Percentiles rank a stretch among this genome's conserved stretches.
Conservation (phyloP, 345 rosid species). For the Toxicodendron radicans region DNA sequence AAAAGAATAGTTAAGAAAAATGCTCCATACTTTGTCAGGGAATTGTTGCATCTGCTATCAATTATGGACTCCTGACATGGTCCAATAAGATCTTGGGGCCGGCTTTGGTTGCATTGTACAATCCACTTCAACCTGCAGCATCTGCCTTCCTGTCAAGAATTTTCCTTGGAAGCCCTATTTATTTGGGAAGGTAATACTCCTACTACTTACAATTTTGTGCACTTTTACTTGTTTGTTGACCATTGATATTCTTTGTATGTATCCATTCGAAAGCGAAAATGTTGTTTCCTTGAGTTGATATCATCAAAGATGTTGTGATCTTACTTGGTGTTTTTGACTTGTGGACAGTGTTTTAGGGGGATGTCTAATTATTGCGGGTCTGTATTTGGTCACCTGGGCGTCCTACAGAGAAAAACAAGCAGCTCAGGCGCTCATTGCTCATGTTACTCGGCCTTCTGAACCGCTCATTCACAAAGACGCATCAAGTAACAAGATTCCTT, state of each 20-base stretch:
- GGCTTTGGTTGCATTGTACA: slow-evolving; percentile 91
- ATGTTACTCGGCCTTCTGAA: slow-evolving; percentile 43
- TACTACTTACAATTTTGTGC: neutral
- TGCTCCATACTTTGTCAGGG: slow-evolving; percentile 48
- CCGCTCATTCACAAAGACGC: slow-evolving; percentile 57
- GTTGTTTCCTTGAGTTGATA: neutral
- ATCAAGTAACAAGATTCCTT: slow-evolving; percentile 37
- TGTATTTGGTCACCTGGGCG: slow-evolving; percentile 91
- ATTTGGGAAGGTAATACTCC: slow-evolving; percentile 78
- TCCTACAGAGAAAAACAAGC: slow-evolving; percentile 60
- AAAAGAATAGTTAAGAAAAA: neutral
- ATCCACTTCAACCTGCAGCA: slow-evolving; percentile 94
- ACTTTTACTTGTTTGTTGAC: neutral
- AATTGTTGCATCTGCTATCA: slow-evolving; percentile 80
- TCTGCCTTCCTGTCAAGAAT: slow-evolving; percentile 80
- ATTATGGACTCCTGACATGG: slow-evolving; percentile 94
- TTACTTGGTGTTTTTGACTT: slow-evolving; percentile 7
- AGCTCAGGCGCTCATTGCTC: slow-evolving; percentile 27
- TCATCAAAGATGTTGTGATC: neutral
- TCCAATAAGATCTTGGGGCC: slow-evolving; percentile 96
- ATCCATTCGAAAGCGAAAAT: neutral
- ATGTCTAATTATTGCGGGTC: slow-evolving; percentile 69
- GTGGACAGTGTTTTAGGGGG: slow-evolving; percentile 73
- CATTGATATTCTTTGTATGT: neutral
- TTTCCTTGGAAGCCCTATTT: slow-evolving; percentile 91